Conservation (phyloP, 2,329 filamentous ascomycete genomes). For the Exophiala mesophila region DNA sequence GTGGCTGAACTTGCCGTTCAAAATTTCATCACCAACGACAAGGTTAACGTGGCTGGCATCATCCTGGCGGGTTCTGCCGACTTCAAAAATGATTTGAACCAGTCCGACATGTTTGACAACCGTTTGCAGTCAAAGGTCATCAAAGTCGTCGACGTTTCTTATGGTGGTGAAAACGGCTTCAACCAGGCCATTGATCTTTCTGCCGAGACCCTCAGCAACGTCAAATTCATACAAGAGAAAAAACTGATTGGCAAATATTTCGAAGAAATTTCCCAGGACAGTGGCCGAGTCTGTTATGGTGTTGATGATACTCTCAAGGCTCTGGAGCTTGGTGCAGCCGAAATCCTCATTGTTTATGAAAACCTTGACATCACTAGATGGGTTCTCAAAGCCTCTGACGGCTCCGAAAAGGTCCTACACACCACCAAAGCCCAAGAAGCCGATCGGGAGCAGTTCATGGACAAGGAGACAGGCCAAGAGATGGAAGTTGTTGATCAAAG, state of each 20-base stretch:
- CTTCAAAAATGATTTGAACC: constrained; percentile 99
- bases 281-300: constrained; percentile 94
- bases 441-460: constrained; percentile 81
- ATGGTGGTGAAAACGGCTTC: constrained; percentile 98
- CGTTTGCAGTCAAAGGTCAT: constrained; percentile 93
- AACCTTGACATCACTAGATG: constrained; percentile 93
- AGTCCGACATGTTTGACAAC: constrained; percentile 93
- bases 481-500: constrained; percentile 89
- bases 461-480: constrained; percentile 91
- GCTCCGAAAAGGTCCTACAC: constrained; percentile 70
- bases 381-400: constrained; percentile 74
- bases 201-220: constrained; percentile 91
- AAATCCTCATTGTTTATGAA: constrained; percentile 93
- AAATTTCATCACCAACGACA: constrained; percentile 98
- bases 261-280: constrained; percentile 97
- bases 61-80: constrained; percentile 96
- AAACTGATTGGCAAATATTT: constrained; percentile 99
- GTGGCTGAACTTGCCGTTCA: constrained; percentile 96
- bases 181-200: constrained; percentile 98
- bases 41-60: constrained; percentile 93
- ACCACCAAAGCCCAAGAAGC: constrained; percentile 81
- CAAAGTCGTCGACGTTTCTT: constrained; percentile 98
- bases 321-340: constrained; percentile 88
- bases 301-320: constrained; percentile 97
- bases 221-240: constrained; percentile 99